Evolutionary conservation across 1,139 yeast genomes (phyloP).

Genomic region (Hemisphaericaspora xylofermentans): DNA sequence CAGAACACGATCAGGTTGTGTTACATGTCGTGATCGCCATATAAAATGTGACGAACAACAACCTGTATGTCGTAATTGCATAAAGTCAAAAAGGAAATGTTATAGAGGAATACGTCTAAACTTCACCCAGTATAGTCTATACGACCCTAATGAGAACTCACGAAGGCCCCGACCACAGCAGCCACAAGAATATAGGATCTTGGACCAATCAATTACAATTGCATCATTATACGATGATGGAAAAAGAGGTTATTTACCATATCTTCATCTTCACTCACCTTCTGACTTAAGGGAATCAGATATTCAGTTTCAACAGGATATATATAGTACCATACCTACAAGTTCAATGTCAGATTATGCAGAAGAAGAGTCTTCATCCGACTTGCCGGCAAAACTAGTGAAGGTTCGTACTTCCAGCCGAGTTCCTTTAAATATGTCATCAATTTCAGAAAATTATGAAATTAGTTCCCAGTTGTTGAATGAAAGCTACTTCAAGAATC

Average conservation of each 20-base stretch:
- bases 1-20: constrained; percentile 47
- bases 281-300: constrained; percentile 36
- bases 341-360: not conserved
- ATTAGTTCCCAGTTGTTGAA: constrained; percentile 24
- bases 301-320: constrained; percentile 31
- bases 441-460: constrained; percentile 17
- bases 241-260: constrained; percentile 29
- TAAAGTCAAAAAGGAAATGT: constrained; percentile 43
- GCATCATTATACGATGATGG: constrained; percentile 41
- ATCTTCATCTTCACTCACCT: constrained; percentile 29
- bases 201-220: constrained; percentile 45
- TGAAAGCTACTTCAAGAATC: constrained; percentile 13
- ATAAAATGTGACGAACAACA: constrained; percentile 50
- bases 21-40: constrained; percentile 49
- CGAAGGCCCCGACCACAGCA: constrained; percentile 2
- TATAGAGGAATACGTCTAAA: constrained; percentile 46
- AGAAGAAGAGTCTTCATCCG: not conserved
- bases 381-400: not conserved
- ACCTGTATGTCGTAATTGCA: constrained; percentile 47
- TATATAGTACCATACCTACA: constrained; percentile 10
- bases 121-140: constrained; percentile 44
- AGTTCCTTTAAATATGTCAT: not conserved
- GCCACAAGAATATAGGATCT: constrained; percentile 19
- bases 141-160: constrained; percentile 30
- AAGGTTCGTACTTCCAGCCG: not conserved